phyloP scores from a whole-genome alignment of 1,139 yeast species.

The Magnusiomyces suaveolens region DNA sequence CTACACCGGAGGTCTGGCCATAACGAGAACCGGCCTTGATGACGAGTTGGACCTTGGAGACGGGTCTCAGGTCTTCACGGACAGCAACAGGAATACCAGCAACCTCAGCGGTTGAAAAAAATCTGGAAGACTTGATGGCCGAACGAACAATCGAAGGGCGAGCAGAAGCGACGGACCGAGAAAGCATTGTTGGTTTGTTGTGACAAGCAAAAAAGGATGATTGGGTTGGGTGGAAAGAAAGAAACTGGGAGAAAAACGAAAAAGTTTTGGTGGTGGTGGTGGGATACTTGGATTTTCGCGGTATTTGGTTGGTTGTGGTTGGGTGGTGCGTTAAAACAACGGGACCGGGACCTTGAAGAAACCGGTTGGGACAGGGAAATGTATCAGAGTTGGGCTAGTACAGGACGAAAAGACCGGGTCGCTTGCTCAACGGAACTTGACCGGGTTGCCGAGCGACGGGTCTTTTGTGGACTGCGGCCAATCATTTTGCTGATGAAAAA shows the following conservation, averaged over 20 bases:
- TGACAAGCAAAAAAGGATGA: background rate
- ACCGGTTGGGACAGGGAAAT: no score
- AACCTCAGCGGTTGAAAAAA: conserved; percentile 28
- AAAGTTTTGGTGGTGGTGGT: conserved; percentile 2
- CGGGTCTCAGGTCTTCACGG: conserved; percentile 41
- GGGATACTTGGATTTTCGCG: background rate
- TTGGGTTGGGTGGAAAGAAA: background rate
- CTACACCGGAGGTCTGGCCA: conserved; percentile 61
- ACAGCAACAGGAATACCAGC: conserved; percentile 38
- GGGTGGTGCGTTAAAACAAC: no score
- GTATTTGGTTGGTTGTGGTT: background rate
- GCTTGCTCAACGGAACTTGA: no score
- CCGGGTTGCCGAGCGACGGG: background rate
- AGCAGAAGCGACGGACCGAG: conserved; percentile 14
- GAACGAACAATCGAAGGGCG: conserved; percentile 9
- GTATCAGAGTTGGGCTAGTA: no score
- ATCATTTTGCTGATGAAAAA: background rate
- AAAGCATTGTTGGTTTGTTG: conserved; percentile 11
- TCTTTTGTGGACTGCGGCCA: background rate
- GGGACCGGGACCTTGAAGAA: no score
- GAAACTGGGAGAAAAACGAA: background rate
- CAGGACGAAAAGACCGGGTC: no score
- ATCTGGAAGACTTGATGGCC: conserved; percentile 15
- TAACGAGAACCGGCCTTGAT: conserved; percentile 83
- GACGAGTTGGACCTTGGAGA: conserved; percentile 69